These are phyloP conservation scores for Hyaloscypha finlandica DNA, from an alignment of 495 filamentous ascomycete genomes.

Conservation along the genomic window DNA sequence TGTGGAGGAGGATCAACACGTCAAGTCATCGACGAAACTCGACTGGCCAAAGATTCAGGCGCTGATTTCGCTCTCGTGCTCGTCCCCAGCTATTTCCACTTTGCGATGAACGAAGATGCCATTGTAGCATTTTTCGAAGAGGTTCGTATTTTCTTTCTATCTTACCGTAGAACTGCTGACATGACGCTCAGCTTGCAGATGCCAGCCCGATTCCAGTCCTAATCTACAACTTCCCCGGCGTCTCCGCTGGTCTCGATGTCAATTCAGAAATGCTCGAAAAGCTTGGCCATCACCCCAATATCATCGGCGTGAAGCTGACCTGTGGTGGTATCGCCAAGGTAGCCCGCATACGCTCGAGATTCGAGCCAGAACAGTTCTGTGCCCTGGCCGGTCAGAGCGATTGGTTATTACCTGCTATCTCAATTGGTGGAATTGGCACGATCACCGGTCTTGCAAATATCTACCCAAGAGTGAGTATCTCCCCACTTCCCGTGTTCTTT, in stretches of 20 bases:
- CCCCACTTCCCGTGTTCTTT: too few relatives aligned
- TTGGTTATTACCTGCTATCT: conserved; percentile 34
- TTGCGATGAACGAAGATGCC: conserved; percentile 28
- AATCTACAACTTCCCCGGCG: conserved; percentile 39
- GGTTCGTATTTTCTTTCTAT: conserved; percentile 9
- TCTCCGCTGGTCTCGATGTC: conserved; percentile 34
- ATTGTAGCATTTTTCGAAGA: conserved; percentile 32
- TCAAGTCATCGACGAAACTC: conserved; percentile 32
- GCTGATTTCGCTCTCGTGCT: conserved; percentile 42
- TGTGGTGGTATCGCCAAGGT: conserved; percentile 39
- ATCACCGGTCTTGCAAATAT: conserved; percentile 39
- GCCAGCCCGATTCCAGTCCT: conserved; percentile 34
- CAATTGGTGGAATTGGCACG: conserved; percentile 32
- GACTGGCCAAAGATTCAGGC: conserved; percentile 36
- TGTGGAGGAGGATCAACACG: conserved; percentile 30
- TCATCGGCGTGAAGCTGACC: conserved; percentile 42
- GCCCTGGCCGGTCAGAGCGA: conserved; percentile 35
- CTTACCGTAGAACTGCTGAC: background rate
- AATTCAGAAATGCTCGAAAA: conserved; percentile 37
- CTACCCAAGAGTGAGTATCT: conserved; percentile 21
- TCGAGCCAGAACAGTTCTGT: conserved; percentile 28
- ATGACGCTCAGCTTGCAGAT: conserved; percentile 28
- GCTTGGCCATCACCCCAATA: conserved; percentile 36
- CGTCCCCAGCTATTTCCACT: conserved; percentile 32
- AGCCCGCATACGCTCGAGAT: conserved; percentile 25